Percentiles rank a stretch among this genome's conserved stretches.
These are phyloP conservation scores for Vanrija pseudolonga DNA, from an alignment of 1,284 basidiomycete genomes.

Conservation along the genomic window DNA sequence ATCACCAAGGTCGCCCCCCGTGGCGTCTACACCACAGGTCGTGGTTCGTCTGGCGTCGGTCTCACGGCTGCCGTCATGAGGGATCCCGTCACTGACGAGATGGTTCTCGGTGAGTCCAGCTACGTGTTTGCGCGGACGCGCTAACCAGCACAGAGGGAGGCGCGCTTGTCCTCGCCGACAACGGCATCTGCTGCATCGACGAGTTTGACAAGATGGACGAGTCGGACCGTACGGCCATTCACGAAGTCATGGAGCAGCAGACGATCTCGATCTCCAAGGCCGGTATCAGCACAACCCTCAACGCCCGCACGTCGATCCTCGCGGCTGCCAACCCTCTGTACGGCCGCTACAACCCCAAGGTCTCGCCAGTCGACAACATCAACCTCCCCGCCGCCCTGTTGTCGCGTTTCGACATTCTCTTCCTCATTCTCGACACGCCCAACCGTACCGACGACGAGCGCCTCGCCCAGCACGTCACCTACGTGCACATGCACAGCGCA, in stretches of 20 bases:
- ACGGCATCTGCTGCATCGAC: slow-evolving; percentile 99
- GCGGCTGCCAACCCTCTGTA: slow-evolving; percentile 98
- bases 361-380: slow-evolving; percentile 98
- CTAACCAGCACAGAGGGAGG: slow-evolving; percentile 73
- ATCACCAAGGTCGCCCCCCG: slow-evolving; percentile 97
- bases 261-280: slow-evolving; percentile 99
- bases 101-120: slow-evolving; percentile 79
- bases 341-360: slow-evolving; percentile 95
- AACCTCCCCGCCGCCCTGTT: slow-evolving; percentile 95
- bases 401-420: slow-evolving; percentile 93
- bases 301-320: slow-evolving; percentile 96
- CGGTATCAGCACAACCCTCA: slow-evolving; percentile 96
- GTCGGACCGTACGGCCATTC: slow-evolving; percentile 92
- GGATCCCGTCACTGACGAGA: slow-evolving; percentile 98
- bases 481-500: slow-evolving; percentile 93
- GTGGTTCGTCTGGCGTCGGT: slow-evolving; percentile 97
- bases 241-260: slow-evolving; percentile 99
- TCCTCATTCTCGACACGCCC: slow-evolving; percentile 95
- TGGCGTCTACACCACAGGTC: slow-evolving; percentile 96
- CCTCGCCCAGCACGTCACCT: slow-evolving; percentile 93
- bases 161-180: slow-evolving; percentile 95
- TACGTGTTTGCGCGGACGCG: no score
- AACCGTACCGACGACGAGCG: slow-evolving; percentile 90
- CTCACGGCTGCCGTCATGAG: slow-evolving; percentile 98
- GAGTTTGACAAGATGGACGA: slow-evolving; percentile 99